These are phyloP conservation scores for Trametes coccinea DNA, from an alignment of 768 basidiomycete genomes.

Conservation along the genomic window DNA sequence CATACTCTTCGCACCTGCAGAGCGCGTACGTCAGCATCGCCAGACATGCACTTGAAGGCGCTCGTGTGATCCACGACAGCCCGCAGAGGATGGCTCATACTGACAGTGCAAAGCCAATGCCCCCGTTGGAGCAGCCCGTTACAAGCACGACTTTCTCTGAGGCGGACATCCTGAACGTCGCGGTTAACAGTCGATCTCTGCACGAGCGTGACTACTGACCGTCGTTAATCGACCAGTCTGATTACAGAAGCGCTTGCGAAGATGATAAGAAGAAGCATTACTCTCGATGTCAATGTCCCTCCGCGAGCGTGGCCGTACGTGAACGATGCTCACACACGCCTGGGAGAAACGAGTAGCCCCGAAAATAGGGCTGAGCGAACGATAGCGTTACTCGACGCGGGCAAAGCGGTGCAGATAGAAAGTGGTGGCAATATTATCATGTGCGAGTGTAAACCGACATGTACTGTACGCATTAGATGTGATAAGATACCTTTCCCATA, in stretches of 20 bases:
- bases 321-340: too few relatives aligned
- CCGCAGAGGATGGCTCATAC: not conserved
- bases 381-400: too few relatives aligned
- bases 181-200: not conserved
- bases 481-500: not conserved
- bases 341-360: too few relatives aligned
- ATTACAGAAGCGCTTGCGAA: too few relatives aligned
- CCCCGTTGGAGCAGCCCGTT: constrained; percentile 54
- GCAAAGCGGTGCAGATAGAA: not conserved
- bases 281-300: too few relatives aligned
- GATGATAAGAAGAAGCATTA: too few relatives aligned
- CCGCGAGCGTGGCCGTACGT: too few relatives aligned
- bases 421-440: not conserved
- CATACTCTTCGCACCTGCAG: constrained; percentile 69
- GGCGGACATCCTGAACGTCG: not conserved
- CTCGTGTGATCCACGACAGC: too few relatives aligned
- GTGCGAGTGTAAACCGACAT: not conserved
- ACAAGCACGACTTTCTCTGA: constrained; percentile 53
- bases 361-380: too few relatives aligned
- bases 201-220: too few relatives aligned
- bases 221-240: too few relatives aligned
- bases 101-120: constrained; percentile 24
- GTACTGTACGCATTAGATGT: not conserved
- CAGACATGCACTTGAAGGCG: too few relatives aligned
- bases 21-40: not conserved